Conservation (phyloP, 2,329 filamentous ascomycete genomes). For the Phyllosticta paracitricarpa region DNA sequence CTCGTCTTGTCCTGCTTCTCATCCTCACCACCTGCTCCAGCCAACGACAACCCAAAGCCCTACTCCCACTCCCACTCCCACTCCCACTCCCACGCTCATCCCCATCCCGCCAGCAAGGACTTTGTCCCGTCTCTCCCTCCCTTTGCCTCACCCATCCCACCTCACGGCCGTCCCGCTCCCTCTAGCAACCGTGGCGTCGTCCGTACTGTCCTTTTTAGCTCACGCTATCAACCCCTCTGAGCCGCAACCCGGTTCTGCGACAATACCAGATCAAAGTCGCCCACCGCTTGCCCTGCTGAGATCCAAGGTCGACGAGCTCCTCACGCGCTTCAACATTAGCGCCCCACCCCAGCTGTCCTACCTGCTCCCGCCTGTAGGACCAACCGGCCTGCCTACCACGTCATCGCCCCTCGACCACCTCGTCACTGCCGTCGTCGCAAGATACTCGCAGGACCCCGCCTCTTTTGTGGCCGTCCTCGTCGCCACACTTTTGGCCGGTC, state of each 20-base stretch:
- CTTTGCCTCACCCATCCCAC: neutral
- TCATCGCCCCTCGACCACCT: neutral
- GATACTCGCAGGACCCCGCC: conserved; percentile 3
- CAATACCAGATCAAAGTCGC: neutral
- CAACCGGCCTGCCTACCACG: conserved; percentile 12
- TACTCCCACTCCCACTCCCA: neutral
- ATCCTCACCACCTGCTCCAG: conserved; percentile 2
- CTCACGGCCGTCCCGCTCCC: neutral
- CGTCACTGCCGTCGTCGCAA: neutral
- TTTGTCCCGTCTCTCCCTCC: conserved; percentile 1
- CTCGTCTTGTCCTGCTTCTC: conserved; percentile 6
- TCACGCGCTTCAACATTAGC: conserved; percentile 19
- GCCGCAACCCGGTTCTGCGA: neutral
- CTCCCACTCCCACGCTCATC: too few species aligned
- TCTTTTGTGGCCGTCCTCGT: conserved; percentile 11
- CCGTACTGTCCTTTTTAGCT: conserved; percentile 7
- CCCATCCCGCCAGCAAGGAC: conserved; percentile 2
- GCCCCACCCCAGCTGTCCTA: conserved; percentile 25
- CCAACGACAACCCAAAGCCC: conserved; percentile 1
- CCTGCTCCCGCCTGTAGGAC: conserved; percentile 24
- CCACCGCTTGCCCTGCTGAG: neutral
- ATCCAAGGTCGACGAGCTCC: neutral
- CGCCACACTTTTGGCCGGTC: conserved; percentile 21
- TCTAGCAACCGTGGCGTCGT: conserved; percentile 9
- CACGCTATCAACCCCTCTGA: conserved; percentile 1